Evolutionary conservation across 768 basidiomycete species (phyloP).

Genomic region (Lenzites betulinus): DNA sequence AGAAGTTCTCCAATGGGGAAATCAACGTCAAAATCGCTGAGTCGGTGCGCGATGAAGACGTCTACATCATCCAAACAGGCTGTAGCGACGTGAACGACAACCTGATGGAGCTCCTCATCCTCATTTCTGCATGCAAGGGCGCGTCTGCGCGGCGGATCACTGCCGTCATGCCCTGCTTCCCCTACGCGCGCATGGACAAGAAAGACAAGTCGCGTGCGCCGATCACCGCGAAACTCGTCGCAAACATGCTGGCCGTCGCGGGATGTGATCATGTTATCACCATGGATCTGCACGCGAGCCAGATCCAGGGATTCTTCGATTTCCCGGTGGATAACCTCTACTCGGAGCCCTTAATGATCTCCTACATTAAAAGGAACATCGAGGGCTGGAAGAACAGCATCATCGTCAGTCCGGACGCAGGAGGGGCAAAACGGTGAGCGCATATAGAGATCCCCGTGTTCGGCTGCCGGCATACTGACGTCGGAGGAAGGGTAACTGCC

Average conservation of each 20-base stretch:
- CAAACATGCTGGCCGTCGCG: conserved; percentile 96
- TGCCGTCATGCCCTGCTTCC: conserved; percentile 97
- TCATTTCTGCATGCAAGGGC: conserved; percentile 97
- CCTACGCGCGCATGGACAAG: conserved; percentile 96
- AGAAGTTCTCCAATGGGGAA: conserved; percentile 94
- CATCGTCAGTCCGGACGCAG: conserved; percentile 96
- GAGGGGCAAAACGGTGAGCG: conserved; percentile 94
- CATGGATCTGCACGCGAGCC: conserved; percentile 97
- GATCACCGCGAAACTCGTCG: conserved; percentile 97
- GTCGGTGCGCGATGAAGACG: conserved; percentile 96
- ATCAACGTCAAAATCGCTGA: conserved; percentile 94
- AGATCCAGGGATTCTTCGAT: conserved; percentile 99
- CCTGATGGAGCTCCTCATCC: conserved; percentile 97
- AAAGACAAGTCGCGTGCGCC: conserved; percentile 96
- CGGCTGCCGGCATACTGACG: conserved; percentile 7
- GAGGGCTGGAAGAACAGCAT: conserved; percentile 85
- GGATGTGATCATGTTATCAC: conserved; percentile 99
- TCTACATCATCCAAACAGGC: conserved; percentile 96
- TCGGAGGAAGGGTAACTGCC: conserved; percentile 69
- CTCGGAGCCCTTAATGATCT: conserved; percentile 93
- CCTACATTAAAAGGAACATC: conserved; percentile 88
- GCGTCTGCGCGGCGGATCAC: conserved; percentile 95
- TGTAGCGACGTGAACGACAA: conserved; percentile 92
- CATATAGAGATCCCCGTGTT: neutral
- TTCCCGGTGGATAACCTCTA: conserved; percentile 98